Base-by-base conservation (phyloP, 768 basidiomycete species). In the Tremella mesenterica region DNA sequence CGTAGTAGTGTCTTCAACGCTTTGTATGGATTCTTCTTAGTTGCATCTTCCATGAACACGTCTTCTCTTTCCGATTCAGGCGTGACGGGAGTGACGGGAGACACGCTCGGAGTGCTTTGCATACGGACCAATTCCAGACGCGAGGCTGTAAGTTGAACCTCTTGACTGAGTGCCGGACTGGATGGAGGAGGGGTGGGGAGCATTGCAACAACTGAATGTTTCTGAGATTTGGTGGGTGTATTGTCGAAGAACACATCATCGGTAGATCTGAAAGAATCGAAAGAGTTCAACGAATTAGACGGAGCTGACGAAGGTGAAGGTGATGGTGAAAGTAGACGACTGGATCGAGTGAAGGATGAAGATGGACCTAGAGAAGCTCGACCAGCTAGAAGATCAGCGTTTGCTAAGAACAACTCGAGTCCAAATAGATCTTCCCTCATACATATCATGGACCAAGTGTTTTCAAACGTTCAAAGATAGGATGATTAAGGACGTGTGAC, bases 1-100 rank as follows among this genome's bases (percentile, higher is more conserved):
- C 67, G 62, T 13, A 73, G 54, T 31, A 57, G 59, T 8, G 66
- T 52, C 51, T 73, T 73, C 27, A 73, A 56, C 33, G 59, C 56
- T 43, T 71, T 71, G 61, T 71, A 73, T 8, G 64, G 58, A 50
- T 69, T 69, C 31, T 50, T 56, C 50, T 41, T 50, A 8, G 9
- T 54, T 7, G 33, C 46, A 13, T 52, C 54, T 8, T 39, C 44
- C 23, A 14, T 18, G 31, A 31, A 23, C 18, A 20, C 34, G 18
- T 50, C 48, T 5, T 50, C 38, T 18, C 31, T 30, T 10, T 48
- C 53, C 2, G 33, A 34, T 23, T 58, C 56, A 14, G 44, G 25
- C n/a, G n/a, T n/a, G n/a, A 43, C 53, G 39, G 45, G 33, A 7
- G 34, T 20, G 39, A 12, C 16, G 7, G 54, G 26, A 1, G 45